phyloP scores from a whole-genome alignment of 2,329 filamentous ascomycete species.

The Clarireedia monteithiana region DNA sequence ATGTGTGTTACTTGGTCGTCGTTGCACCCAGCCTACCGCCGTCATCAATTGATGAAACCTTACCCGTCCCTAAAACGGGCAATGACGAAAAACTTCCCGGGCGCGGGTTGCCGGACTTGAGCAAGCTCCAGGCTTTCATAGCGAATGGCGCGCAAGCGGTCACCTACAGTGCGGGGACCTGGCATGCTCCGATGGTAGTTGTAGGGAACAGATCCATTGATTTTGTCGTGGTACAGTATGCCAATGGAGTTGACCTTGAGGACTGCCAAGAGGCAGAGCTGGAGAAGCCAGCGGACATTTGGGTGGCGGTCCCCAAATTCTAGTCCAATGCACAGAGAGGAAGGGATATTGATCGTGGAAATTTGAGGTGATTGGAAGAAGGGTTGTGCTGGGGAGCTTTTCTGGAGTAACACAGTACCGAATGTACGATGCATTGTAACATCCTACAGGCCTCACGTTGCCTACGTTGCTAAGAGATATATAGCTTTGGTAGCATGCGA shows the following conservation, averaged over 20 bases:
- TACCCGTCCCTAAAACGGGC: constrained; percentile 32
- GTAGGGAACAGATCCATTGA: constrained; percentile 64
- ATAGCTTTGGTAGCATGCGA: not conserved
- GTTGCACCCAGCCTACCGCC: constrained; percentile 70
- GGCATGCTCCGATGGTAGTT: constrained; percentile 93
- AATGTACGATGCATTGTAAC: not conserved
- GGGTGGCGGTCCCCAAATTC: constrained; percentile 16
- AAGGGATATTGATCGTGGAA: constrained; percentile 8
- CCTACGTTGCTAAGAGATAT: not conserved
- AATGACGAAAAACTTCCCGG: constrained; percentile 16
- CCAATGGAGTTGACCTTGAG: constrained; percentile 72
- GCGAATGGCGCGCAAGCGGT: constrained; percentile 74
- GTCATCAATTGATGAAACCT: constrained; percentile 26
- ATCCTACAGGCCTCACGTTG: not conserved
- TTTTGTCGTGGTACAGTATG: constrained; percentile 85
- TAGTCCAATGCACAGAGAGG: not conserved
- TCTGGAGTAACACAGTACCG: not conserved
- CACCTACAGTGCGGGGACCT: constrained; percentile 85
- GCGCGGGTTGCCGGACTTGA: constrained; percentile 58
- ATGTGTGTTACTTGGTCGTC: constrained; percentile 68
- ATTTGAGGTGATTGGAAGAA: constrained; percentile 1
- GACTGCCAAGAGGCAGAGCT: constrained; percentile 74
- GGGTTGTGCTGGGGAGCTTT: not conserved
- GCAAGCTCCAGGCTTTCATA: constrained; percentile 65
- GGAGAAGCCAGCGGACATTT: constrained; percentile 9